Conservation (phyloP, 2,329 filamentous ascomycete genomes). For the Ceratocystis lukuohia region DNA sequence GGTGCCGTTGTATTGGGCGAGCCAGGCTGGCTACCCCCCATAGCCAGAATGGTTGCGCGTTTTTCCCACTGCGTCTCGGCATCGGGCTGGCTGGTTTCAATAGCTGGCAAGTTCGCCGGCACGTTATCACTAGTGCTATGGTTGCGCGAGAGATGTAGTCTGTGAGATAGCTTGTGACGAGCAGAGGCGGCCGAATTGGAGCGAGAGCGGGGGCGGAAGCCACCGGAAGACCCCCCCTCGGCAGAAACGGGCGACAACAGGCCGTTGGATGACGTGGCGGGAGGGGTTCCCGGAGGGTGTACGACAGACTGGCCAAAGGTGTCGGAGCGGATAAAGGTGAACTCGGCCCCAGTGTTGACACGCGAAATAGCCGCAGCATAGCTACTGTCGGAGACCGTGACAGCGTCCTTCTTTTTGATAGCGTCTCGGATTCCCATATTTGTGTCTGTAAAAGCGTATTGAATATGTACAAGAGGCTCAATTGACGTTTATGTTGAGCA, state of each 20-base stretch:
- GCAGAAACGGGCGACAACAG: conserved; percentile 15
- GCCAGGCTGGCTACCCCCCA: conserved; percentile 28
- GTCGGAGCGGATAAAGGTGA: conserved; percentile 76
- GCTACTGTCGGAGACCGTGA: conserved; percentile 27
- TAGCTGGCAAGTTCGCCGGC: conserved; percentile 66
- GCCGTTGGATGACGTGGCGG: conserved; percentile 12
- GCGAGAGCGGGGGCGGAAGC: conserved; percentile 27
- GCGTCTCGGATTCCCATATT: conserved; percentile 40
- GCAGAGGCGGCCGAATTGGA: conserved; percentile 36
- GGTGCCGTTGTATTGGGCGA: conserved; percentile 22
- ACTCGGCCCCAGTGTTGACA: conserved; percentile 42
- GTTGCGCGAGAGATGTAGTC: conserved; percentile 51
- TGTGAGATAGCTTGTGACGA: conserved; percentile 47
- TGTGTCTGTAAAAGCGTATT: conserved; percentile 3
- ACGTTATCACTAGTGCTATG: conserved; percentile 57
- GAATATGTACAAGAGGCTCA: background rate
- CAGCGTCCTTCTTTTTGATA: conserved; percentile 40
- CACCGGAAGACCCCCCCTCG: conserved; percentile 12
- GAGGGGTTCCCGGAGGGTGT: conserved; percentile 42
- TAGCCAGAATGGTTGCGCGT: conserved; percentile 70
- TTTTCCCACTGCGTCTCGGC: conserved; percentile 77
- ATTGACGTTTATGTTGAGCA: background rate
- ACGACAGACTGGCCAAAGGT: conserved; percentile 69
- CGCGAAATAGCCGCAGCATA: conserved; percentile 28
- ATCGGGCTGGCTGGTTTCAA: conserved; percentile 34